phyloP scores from a whole-genome alignment of 108 stramenopile genomes.

The Discostella stelligeroides region DNA sequence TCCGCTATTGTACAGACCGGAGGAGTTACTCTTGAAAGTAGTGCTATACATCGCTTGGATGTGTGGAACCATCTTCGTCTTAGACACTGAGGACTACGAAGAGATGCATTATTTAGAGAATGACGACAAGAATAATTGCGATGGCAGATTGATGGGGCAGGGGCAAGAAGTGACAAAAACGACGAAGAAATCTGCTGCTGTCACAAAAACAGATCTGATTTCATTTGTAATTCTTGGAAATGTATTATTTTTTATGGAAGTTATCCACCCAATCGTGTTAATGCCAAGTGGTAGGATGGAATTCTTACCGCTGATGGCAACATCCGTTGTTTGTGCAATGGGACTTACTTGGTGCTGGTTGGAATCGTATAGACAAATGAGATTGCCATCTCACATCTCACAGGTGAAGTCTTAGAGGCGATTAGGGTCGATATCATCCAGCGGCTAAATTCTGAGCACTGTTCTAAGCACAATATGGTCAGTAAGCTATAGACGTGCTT shows the following conservation, averaged over 20 bases:
- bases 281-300: conserved; percentile 58
- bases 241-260: conserved; percentile 46
- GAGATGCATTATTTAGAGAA: too few relatives aligned
- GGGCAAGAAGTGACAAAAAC: conserved; percentile 6
- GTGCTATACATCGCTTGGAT: conserved; percentile 54
- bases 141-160: not conserved
- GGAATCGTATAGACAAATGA: conserved; percentile 25
- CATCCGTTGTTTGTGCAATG: conserved; percentile 64
- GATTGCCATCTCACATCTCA: too few relatives aligned
- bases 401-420: too few relatives aligned
- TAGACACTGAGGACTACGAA: conserved; percentile 1
- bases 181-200: conserved; percentile 6
- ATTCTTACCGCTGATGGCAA: conserved; percentile 79
- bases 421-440: too few relatives aligned
- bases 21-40: conserved; percentile 65
- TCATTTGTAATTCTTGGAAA: conserved; percentile 29
- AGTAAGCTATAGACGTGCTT: too few relatives aligned
- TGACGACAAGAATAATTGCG: too few relatives aligned
- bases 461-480: too few relatives aligned
- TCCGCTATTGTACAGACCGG: conserved; percentile 69
- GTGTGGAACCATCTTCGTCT: conserved; percentile 37
- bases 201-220: conserved; percentile 25
- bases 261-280: conserved; percentile 66
- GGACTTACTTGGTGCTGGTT: conserved; percentile 72
- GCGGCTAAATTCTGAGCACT: too few relatives aligned